Evolutionary conservation across 768 basidiomycete genomes (phyloP), one percentile per base, ranked within the genome.

Genomic region (Mycena filopes): DNA sequence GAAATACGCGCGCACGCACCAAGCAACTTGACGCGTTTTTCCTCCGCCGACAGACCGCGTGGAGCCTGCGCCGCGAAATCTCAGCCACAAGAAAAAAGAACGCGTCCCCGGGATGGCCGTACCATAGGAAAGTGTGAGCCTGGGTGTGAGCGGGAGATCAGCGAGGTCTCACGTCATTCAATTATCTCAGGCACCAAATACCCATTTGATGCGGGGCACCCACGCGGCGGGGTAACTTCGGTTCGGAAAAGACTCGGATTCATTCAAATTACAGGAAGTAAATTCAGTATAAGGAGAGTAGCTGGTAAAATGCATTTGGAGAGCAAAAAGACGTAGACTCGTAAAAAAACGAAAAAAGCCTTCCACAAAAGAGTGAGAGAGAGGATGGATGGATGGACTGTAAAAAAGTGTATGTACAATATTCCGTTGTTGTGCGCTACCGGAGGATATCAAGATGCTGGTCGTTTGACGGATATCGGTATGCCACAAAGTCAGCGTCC

Each of bases 1-100:
- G 12, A 23, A 15, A 38, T 21, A 47, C 29, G 26, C 21, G n/a
- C 25, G 20, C 42, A 49, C 64, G 55, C 41, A 69, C 68, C 68
- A 21, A 97, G 78, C 58, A 98, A 77, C 75, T 92, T 95, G 63
- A 89, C 83, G 72, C 93, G 90, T 79, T 98, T 98, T 77, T 98
- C 96, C 71, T 96, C 94, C 8, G 84, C 87, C 25, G 94, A 95
- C 38, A 98, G 82, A 71, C 96, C 95, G 79, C 93, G 84, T 33
- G 91, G 90, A 58, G 91, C 90, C 91, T 66, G n/a, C 8, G 21
- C n/a, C 11, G 28, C 1, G 10, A 20, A 18, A 25, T 33, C 26
- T 61, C 23, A 66, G 26, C 21, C 0, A 33, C 25, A 16, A 2
- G 8, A 18, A 25, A 29, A 11, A 8, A 15, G 11, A 11, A 8